These are phyloP conservation scores for Infundibulicybe gibba DNA, from an alignment of 768 basidiomycete species.

Conservation along the genomic window DNA sequence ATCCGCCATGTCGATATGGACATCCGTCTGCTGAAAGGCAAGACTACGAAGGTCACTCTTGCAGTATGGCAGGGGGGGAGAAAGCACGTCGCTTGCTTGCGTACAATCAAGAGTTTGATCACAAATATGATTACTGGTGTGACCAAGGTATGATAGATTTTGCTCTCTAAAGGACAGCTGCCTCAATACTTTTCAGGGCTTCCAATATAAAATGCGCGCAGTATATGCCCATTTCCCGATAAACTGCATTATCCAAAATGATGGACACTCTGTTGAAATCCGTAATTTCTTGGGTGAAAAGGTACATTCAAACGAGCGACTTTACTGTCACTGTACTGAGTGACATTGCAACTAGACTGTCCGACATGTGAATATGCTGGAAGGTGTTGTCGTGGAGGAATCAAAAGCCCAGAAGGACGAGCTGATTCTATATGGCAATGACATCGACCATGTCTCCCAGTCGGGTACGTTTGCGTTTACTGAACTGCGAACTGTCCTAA, in stretches of 20 bases:
- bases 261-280: constrained; percentile 75
- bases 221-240: constrained; percentile 99
- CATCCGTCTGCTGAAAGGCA: constrained; percentile 77
- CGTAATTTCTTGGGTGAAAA: constrained; percentile 96
- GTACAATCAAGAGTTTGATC: constrained; percentile 93
- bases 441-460: constrained; percentile 96
- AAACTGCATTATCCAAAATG: constrained; percentile 91
- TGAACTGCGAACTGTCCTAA: constrained; percentile 1
- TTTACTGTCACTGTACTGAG: not conserved
- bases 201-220: constrained; percentile 99
- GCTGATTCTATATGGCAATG: constrained; percentile 90
- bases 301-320: constrained; percentile 34
- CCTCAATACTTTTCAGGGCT: constrained; percentile 57
- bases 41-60: constrained; percentile 78
- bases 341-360: constrained; percentile 57
- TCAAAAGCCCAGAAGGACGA: constrained; percentile 95
- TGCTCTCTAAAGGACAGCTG: not conserved
- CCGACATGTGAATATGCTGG: constrained; percentile 89
- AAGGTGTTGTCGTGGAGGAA: constrained; percentile 80
- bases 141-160: constrained; percentile 63
- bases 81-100: constrained; percentile 97
- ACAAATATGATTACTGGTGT: constrained; percentile 98
- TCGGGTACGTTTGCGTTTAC: constrained; percentile 53
- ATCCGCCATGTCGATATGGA: constrained; percentile 95
- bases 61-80: constrained; percentile 98